Percentiles rank a stretch among this genome's conserved stretches.
Conservation (phyloP, 139 green algal species). For the Dunaliella primolecta region DNA sequence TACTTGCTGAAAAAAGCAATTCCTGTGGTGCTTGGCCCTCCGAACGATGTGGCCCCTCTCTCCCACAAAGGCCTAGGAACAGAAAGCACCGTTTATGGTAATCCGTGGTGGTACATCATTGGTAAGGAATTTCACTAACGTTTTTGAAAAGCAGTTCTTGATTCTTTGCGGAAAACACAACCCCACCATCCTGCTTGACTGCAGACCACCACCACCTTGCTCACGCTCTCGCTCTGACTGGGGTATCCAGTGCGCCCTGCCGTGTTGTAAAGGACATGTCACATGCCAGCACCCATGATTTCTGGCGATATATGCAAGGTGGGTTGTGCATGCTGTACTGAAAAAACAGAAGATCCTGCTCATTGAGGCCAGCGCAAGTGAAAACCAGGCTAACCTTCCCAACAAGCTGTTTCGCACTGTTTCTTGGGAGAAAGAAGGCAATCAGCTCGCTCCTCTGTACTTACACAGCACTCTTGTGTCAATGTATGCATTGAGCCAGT, state of each 20-base stretch:
- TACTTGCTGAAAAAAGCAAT: not conserved
- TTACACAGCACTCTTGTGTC: not conserved
- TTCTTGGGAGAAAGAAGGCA: no score
- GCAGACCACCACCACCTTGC: conserved; percentile 19
- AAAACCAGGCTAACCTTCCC: not conserved
- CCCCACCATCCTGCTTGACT: not conserved
- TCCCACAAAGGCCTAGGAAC: not conserved
- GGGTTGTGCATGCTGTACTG: not conserved
- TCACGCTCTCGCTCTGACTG: not conserved
- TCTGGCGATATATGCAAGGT: conserved; percentile 11
- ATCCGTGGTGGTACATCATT: not conserved
- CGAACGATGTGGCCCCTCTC: not conserved
- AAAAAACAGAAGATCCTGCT: not conserved
- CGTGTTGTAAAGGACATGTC: conserved; percentile 2
- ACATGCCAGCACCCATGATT: not conserved
- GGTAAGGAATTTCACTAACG: not conserved
- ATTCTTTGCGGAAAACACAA: no score
- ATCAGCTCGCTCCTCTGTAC: not conserved
- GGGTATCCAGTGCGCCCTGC: not conserved
- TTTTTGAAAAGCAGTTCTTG: not conserved
- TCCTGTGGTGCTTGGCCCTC: conserved; percentile 10
- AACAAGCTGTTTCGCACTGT: not conserved
- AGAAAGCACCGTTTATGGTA: not conserved
- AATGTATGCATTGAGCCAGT: not conserved
- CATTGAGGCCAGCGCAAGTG: not conserved